These are phyloP conservation scores for Citrullus amarus DNA, from an alignment of 306 rosid species.

Conservation along the genomic window DNA sequence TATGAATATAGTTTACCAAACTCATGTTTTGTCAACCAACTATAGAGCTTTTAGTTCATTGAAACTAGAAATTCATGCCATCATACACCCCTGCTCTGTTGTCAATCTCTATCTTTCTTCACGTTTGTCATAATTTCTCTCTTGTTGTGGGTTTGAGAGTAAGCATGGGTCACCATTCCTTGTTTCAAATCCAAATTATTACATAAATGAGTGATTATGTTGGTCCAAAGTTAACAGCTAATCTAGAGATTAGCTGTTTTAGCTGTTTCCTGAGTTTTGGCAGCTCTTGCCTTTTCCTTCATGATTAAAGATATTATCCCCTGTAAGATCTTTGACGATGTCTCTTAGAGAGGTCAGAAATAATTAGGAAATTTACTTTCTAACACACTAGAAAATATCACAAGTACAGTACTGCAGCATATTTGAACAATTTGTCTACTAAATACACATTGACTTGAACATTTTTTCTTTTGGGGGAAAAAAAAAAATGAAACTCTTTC, in stretches of 20 bases:
- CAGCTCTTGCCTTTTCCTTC: not conserved
- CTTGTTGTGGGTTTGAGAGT: not conserved
- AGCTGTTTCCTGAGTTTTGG: not conserved
- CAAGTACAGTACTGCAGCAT: not conserved
- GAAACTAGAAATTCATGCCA: not conserved
- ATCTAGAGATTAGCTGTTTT: not conserved
- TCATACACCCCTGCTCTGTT: not conserved
- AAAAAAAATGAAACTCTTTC: conserved; percentile 3
- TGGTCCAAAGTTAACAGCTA: not conserved
- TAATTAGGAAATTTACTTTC: not conserved
- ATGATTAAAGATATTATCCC: not conserved
- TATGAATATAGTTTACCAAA: not conserved
- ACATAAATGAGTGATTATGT: not conserved
- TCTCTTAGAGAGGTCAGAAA: not conserved
- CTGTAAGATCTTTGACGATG: not conserved
- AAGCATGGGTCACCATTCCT: not conserved
- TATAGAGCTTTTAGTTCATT: not conserved
- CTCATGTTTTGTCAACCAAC: not conserved
- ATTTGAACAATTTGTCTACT: conserved; percentile 1
- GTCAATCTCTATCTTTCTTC: not conserved
- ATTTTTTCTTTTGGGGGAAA: not conserved
- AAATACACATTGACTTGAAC: conserved; percentile 1
- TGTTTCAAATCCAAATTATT: not conserved
- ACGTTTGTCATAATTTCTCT: not conserved
- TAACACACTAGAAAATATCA: not conserved